Conservation (phyloP, 805 yeast genomes). For the Nakazawaea ishiwadae region DNA sequence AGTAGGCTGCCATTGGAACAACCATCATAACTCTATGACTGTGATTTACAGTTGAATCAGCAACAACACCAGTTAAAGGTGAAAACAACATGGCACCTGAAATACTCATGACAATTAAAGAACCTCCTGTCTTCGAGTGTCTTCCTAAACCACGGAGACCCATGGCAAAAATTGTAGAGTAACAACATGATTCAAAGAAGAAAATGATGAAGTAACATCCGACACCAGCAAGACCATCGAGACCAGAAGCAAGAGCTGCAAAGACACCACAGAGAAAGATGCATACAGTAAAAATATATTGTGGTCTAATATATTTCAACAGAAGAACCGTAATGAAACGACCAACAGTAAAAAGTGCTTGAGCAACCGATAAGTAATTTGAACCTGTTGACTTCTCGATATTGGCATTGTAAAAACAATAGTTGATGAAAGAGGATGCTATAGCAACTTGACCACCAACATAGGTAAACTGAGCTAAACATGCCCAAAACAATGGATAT, state of each 20-base stretch:
- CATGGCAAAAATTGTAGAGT: constrained; percentile 14
- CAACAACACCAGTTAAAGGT: constrained; percentile 21
- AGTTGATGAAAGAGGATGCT: constrained; percentile 15
- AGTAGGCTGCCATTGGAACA: constrained; percentile 21
- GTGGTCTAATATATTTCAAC: constrained; percentile 12
- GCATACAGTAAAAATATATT: constrained; percentile 11
- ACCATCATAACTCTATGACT: constrained; percentile 18
- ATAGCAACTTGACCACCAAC: constrained; percentile 16
- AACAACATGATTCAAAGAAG: constrained; percentile 14
- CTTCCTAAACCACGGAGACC: constrained; percentile 14
- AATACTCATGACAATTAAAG: constrained; percentile 20
- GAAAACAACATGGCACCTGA: constrained; percentile 22
- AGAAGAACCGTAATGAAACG: constrained; percentile 12
- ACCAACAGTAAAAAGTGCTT: constrained; percentile 13
- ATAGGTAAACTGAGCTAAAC: constrained; percentile 14
- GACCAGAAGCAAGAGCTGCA: constrained; percentile 10
- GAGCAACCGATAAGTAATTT: constrained; percentile 11
- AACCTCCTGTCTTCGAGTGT: constrained; percentile 13
- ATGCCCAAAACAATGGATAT: constrained; percentile 15
- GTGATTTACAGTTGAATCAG: constrained; percentile 19
- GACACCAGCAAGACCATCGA: constrained; percentile 13
- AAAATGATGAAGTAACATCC: constrained; percentile 10
- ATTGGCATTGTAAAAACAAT: constrained; percentile 6
- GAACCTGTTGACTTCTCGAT: constrained; percentile 11
- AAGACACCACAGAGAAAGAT: constrained; percentile 8